Evolutionary conservation across 352 stramenopile genomes (phyloP).

Genomic region (Globisporangium alternatum): DNA sequence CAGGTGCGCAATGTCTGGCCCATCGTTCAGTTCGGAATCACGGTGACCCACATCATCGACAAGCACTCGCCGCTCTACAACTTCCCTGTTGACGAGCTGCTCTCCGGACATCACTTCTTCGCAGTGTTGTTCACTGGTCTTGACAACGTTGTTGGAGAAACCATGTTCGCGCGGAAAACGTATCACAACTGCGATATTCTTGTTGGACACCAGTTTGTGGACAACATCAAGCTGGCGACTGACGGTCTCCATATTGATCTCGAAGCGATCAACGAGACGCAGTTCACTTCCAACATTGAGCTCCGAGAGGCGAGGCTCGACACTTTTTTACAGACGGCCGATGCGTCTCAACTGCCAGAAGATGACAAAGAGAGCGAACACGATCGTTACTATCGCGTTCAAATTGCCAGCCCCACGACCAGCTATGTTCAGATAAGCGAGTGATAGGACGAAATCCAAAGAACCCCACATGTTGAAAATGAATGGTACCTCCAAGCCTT

Average conservation of each 20-base stretch:
- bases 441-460: background rate
- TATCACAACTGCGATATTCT: slow-evolving; percentile 63
- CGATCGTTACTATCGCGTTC: background rate
- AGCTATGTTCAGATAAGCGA: slow-evolving; percentile 1
- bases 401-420: background rate
- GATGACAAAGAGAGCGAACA: background rate
- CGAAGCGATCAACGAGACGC: slow-evolving; percentile 50
- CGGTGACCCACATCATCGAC: slow-evolving; percentile 57
- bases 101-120: slow-evolving; percentile 51
- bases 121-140: slow-evolving; percentile 54
- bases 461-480: background rate
- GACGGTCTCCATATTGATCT: slow-evolving; percentile 60
- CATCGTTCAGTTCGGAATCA: slow-evolving; percentile 54
- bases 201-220: slow-evolving; percentile 55
- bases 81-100: slow-evolving; percentile 39
- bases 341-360: slow-evolving; percentile 19
- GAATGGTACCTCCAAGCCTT: background rate
- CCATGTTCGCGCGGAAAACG: slow-evolving; percentile 54
- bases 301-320: slow-evolving; percentile 35
- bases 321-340: slow-evolving; percentile 46
- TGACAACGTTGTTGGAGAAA: slow-evolving; percentile 48
- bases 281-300: slow-evolving; percentile 27
- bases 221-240: slow-evolving; percentile 53
- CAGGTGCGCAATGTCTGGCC: slow-evolving; percentile 61
- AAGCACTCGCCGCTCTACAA: slow-evolving; percentile 44